A percentile compares a stretch with the other conserved stretches of the same genome.
phyloP scores from a whole-genome alignment of 371 early-diverging fungal species.

The Haplosporangium sp. region DNA sequence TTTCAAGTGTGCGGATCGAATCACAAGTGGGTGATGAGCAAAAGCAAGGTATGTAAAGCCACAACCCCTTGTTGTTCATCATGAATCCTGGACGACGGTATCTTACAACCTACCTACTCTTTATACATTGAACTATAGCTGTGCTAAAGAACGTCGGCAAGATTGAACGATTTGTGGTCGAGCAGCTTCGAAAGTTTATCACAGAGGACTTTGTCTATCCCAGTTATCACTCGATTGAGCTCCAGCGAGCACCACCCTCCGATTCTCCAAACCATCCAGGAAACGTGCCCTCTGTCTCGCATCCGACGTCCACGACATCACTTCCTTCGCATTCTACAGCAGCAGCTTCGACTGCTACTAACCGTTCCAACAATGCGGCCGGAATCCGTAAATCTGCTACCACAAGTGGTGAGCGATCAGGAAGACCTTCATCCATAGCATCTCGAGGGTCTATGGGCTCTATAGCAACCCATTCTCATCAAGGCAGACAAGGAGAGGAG shows the following conservation, averaged over 20 bases:
- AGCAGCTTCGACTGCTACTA: slow-evolving; percentile 8
- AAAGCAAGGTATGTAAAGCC: slow-evolving; percentile 75
- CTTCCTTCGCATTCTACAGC: slow-evolving; percentile 4
- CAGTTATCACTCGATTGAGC: slow-evolving; percentile 75
- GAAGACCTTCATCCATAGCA: slow-evolving; percentile 1
- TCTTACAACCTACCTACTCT: not conserved
- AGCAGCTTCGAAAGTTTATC: slow-evolving; percentile 87
- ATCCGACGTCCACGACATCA: not conserved
- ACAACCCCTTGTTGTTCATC: too few relatives aligned
- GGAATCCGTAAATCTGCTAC: not conserved
- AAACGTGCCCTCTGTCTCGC: not conserved
- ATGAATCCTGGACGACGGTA: not conserved
- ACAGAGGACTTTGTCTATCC: slow-evolving; percentile 94
- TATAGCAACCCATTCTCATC: not conserved
- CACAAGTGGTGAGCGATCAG: not conserved
- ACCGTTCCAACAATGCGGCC: not conserved
- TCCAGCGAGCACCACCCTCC: slow-evolving; percentile 32
- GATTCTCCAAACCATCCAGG: not conserved
- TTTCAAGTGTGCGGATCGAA: slow-evolving; percentile 83
- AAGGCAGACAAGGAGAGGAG: not conserved
- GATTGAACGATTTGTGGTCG: slow-evolving; percentile 91
- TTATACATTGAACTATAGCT: slow-evolving; percentile 22
- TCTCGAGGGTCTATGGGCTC: slow-evolving; percentile 6
- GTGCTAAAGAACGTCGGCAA: slow-evolving; percentile 94
- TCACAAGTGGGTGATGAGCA: slow-evolving; percentile 91